These are phyloP conservation scores for Phytophthora pistaciae DNA, from an alignment of 352 stramenopile species.

Conservation along the genomic window DNA sequence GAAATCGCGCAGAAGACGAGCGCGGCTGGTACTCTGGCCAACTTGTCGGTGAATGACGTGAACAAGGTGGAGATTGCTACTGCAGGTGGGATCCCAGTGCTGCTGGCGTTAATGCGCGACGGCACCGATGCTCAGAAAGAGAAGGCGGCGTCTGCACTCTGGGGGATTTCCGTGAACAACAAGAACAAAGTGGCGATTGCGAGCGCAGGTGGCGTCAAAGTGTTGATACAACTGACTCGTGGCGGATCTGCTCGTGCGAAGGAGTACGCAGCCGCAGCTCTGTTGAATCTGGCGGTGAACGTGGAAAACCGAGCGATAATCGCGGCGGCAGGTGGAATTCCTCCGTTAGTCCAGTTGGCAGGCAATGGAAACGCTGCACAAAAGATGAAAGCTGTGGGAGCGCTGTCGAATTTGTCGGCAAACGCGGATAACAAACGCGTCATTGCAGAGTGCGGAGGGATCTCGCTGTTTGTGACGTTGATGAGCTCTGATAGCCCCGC, in stretches of 20 bases:
- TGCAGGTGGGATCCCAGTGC: conserved; percentile 6
- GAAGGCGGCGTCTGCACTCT: conserved; percentile 4
- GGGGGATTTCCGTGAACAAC: conserved; percentile 1
- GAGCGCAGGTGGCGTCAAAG: not conserved
- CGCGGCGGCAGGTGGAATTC: conserved; percentile 5
- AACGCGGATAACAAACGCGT: conserved; percentile 2
- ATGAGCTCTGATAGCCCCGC: not conserved
- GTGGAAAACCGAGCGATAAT: conserved; percentile 2
- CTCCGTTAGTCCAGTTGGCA: not conserved
- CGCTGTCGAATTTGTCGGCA: not conserved
- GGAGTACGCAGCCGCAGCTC: conserved; percentile 1
- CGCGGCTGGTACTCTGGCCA: not conserved
- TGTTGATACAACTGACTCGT: not conserved
- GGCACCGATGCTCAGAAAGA: conserved; percentile 2
- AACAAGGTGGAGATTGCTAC: not conserved
- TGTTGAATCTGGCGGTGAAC: conserved; percentile 9
- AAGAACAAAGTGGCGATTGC: conserved; percentile 4
- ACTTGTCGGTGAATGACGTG: conserved; percentile 4
- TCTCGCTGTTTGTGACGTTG: not conserved
- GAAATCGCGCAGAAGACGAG: not conserved
- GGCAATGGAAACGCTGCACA: not conserved
- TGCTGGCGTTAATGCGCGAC: conserved; percentile 7
- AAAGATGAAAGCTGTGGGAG: not conserved
- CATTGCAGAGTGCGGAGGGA: not conserved
- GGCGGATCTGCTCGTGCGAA: not conserved